These are phyloP conservation scores for Pachyrhizus erosus DNA, from an alignment of 306 rosid species.

Conservation along the genomic window DNA sequence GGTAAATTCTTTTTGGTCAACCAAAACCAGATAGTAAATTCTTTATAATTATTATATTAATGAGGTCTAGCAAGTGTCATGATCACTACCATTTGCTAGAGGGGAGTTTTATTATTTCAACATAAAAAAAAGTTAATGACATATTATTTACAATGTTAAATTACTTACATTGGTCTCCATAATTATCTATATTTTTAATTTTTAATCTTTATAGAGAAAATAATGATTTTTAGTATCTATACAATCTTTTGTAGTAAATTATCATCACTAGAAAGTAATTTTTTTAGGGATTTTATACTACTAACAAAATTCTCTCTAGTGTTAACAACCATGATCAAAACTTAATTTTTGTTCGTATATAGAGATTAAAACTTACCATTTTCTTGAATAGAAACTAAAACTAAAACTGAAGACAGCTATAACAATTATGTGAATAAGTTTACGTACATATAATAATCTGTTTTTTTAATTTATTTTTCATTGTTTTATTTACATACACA, in stretches of 20 bases:
- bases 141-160: too few species aligned
- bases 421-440: background rate
- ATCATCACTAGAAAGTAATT: background rate
- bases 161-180: background rate
- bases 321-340: too few species aligned
- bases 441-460: too few species aligned
- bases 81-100: background rate
- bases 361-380: background rate
- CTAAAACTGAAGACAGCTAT: too few species aligned
- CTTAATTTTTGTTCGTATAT: background rate
- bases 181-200: too few species aligned
- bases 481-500: too few species aligned
- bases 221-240: too few species aligned
- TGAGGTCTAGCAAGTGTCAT: background rate
- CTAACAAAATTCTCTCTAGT: too few species aligned
- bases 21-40: background rate
- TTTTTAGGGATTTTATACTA: background rate
- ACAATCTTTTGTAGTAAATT: too few species aligned
- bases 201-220: background rate
- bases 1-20: background rate
- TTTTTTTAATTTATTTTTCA: too few species aligned
- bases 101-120: background rate
- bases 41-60: background rate
- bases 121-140: background rate
- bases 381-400: too few species aligned